Evolutionary conservation across 768 basidiomycete genomes (phyloP), one percentile per base, ranked within the genome.

Genomic region (Filobasidium wieringae): DNA sequence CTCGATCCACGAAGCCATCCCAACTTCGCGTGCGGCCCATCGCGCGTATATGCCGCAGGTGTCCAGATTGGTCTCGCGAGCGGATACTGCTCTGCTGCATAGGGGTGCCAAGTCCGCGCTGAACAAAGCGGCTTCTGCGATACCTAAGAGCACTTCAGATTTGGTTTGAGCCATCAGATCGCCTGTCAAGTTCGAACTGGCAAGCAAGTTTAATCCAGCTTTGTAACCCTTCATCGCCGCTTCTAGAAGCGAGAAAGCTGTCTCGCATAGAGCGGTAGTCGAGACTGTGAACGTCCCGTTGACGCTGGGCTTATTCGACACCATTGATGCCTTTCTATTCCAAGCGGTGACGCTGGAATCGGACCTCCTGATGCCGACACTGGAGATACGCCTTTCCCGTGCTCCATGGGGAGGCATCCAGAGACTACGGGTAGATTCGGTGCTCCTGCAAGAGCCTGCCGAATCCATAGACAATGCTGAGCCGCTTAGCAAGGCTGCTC

Each of bases 1-100:
- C 50, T 74, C 73, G 34, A 72, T 69, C 9, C 72, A 32, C 61
- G 68, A 72, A 5, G 70, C 70, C 71, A 70, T 72, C 9, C 73
- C 73, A 26, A 74, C 67, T 58, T 74, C 73, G 34, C 68, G 58
- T 2, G 73, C 72, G 11, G 73, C 71, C 73, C 73, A 72, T 0
- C 69, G 69, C 0, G 72, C 45, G 55, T 74, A 74, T 15, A 73
- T 66, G 56, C 73, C 73, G 30, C 72, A 68, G 4, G 69, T 68
- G 19, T 70, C 69, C 36, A 73, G 63, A 8, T 70, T 58, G 1
- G 66, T 60, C 1, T 67, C 65, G 32, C 65, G 53, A 29, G 67
- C 68, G 27, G 72, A 69, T 22, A 62, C 67, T 0, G 72, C 72
- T 22, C 63, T 57, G 4, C 64, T 22, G 8, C 72, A 43, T 34